Base-by-base conservation (phyloP, 2,329 filamentous ascomycete species). In the Stachybotrys echinatus region DNA sequence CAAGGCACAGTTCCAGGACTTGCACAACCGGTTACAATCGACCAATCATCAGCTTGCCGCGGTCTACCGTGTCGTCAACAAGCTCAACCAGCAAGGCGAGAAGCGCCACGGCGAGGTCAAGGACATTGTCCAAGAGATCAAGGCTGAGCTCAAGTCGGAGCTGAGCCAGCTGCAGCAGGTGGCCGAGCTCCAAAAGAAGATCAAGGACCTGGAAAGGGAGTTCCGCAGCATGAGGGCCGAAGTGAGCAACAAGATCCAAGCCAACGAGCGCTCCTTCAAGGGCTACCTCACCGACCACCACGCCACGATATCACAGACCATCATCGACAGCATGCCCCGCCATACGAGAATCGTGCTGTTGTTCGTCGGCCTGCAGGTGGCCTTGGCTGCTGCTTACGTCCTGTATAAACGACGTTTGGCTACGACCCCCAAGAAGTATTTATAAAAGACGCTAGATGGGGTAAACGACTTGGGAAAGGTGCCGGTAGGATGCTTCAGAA, bases 361-460 rank as follows among this genome's bases (percentile, higher is more conserved):
- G 52, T 78, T 95, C 51, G 74, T 96, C 50, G 84, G 80, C 18
- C 83, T 89, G 55, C 91, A 96, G 70, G 63, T 88, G 45, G 65
- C 90, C 56, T 73, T 95, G 27, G 81, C 82, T 0, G 82, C 70
- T 2, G 80, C 76, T 1, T 96, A 92, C 64, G 67, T 89, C 37
- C 65, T 85, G 52, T 96, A 96, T 72, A 95, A 95, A 79, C 80
- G 84, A 59, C 84, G 87, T 63, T 82, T 86, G 70, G 77, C 81
- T 38, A 83, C 77, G 55, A 82, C 84, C 67, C 89, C 89, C n/a
- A 96, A 96, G 79, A 96, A 96, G 73, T 96, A 91, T 68, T 72
- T 96, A 65, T 96, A 75, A 55, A 48, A 47, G 48, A 51, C 49
- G 50, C 42, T 38, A 52, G 47, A 60, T 50, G 54, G 48, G 52